Evolutionary conservation across 129 eudicot genomes (phyloP).

Genomic region (Centella asiatica): DNA sequence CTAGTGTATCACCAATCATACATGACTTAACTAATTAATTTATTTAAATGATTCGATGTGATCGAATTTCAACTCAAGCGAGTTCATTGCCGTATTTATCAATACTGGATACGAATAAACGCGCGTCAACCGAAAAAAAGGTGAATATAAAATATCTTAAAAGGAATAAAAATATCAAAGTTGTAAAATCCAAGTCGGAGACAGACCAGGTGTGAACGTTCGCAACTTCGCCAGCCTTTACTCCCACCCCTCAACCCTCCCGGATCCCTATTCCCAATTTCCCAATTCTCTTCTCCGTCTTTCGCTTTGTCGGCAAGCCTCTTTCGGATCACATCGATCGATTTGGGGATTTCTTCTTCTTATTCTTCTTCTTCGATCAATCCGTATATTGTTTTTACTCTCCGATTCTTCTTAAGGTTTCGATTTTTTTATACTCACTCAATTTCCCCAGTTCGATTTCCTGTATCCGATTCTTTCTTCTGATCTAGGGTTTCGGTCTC

Average conservation of each 20-base stretch:
- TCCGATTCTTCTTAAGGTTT: background rate
- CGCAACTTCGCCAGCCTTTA: conserved; percentile 7
- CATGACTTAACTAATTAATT: no score
- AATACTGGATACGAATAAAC: no score
- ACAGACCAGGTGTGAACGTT: conserved; percentile 2
- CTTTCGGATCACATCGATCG: background rate
- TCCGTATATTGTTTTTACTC: no score
- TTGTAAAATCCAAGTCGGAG: background rate
- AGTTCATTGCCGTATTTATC: no score
- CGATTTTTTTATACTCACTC: background rate
- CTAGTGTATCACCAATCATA: no score
- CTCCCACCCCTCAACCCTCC: background rate
- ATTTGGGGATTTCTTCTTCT: background rate
- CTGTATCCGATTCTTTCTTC: background rate
- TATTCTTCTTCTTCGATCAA: no score
- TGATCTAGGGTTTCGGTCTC: background rate
- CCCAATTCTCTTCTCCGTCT: background rate
- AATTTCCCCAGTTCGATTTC: background rate
- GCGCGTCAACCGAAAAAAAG: no score
- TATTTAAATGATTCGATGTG: no score
- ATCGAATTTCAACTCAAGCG: no score
- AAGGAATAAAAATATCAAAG: no score
- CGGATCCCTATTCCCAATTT: background rate
- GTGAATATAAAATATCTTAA: no score
- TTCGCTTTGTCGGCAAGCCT: background rate